Evolutionary conservation across 2,329 filamentous ascomycete genomes (phyloP).

Genomic region (Neopestalotiopsis sp.): DNA sequence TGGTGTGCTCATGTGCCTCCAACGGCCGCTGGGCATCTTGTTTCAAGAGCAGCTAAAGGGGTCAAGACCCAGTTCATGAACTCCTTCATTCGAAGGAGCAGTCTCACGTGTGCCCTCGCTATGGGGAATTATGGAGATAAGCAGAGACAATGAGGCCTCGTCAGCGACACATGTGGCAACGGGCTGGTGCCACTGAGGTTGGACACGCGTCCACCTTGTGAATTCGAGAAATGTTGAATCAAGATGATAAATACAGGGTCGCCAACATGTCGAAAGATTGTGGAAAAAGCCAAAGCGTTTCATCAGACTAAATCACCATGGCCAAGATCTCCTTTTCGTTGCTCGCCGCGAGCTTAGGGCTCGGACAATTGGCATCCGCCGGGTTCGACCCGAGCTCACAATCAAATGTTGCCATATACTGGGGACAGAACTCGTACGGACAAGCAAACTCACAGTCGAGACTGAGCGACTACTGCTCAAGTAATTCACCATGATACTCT

Average conservation of each 20-base stretch:
- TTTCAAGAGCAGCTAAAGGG: neutral
- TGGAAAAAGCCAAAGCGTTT: neutral
- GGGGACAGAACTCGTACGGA: constrained; percentile 69
- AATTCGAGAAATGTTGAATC: neutral
- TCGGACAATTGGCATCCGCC: constrained; percentile 29
- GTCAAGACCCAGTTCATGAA: neutral
- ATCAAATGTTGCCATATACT: constrained; percentile 69
- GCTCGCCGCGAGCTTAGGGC: neutral
- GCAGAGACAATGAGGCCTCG: neutral
- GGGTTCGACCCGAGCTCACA: constrained; percentile 51
- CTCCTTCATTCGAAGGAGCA: neutral
- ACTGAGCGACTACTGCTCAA: constrained; percentile 63
- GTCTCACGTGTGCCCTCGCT: neutral
- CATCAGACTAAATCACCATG: constrained; percentile 6
- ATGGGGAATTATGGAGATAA: neutral
- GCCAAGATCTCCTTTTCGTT: neutral
- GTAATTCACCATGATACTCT: constrained; percentile 42
- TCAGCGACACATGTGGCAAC: neutral
- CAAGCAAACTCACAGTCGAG: constrained; percentile 57
- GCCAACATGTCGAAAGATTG: neutral
- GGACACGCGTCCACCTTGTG: neutral
- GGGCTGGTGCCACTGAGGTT: neutral
- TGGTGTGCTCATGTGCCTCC: neutral
- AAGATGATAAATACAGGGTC: neutral
- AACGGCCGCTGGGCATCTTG: neutral